Evolutionary conservation across 768 basidiomycete genomes (phyloP).

Genomic region (Kwoniella botswanensis): DNA sequence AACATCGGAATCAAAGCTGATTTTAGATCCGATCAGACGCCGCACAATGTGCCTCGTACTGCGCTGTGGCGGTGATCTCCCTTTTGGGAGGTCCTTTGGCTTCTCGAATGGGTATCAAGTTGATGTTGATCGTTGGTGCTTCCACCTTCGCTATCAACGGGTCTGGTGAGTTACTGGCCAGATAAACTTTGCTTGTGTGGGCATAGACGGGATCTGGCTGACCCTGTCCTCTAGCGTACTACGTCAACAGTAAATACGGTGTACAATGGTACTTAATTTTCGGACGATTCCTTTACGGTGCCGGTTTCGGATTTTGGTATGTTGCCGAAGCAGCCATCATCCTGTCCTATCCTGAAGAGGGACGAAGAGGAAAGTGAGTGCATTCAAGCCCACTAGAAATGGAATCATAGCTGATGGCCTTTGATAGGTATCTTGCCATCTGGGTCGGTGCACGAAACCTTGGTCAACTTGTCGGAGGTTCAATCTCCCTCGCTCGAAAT

Average conservation of each 20-base stretch:
- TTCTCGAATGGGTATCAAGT: constrained; percentile 31
- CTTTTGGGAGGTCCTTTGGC: constrained; percentile 29
- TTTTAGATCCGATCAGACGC: neutral
- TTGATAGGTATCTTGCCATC: constrained; percentile 27
- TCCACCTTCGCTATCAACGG: constrained; percentile 33
- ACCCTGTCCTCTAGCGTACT: constrained; percentile 15
- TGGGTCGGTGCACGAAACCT: constrained; percentile 31
- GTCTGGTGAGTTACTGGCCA: neutral
- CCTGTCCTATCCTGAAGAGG: constrained; percentile 31
- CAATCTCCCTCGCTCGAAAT: constrained; percentile 27
- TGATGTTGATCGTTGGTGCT: constrained; percentile 33
- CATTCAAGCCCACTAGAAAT: neutral
- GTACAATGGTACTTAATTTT: constrained; percentile 35
- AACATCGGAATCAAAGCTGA: too few relatives aligned
- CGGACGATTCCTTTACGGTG: constrained; percentile 27
- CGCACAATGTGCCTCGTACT: constrained; percentile 17
- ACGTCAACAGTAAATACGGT: constrained; percentile 28
- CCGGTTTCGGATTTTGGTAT: constrained; percentile 32
- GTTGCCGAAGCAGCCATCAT: constrained; percentile 34
- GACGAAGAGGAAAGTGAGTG: constrained; percentile 31
- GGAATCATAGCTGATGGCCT: neutral
- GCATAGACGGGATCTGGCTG: neutral
- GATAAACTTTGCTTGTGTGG: too few relatives aligned
- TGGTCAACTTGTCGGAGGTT: constrained; percentile 18
- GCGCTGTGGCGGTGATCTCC: constrained; percentile 24